Percentiles rank a stretch among this genome's conserved stretches.
phyloP scores from a whole-genome alignment of 129 eudicot genomes.

The Silybum marianum region DNA sequence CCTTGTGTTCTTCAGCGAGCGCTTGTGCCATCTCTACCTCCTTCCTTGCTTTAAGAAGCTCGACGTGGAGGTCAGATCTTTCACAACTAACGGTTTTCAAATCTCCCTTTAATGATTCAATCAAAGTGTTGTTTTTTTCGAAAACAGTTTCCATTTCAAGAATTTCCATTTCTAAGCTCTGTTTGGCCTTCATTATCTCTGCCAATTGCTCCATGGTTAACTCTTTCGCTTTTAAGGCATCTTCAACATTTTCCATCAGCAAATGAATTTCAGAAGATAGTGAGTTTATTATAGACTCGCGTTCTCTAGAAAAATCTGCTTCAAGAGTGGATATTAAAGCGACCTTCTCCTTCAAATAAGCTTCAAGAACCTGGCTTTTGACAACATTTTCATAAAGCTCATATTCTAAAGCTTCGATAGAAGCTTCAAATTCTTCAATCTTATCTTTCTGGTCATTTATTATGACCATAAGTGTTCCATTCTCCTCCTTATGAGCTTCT shows the following conservation, averaged over 20 bases:
- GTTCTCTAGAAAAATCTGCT: constrained; percentile 35
- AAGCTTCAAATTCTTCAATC: constrained; percentile 43
- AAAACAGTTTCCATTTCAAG: constrained; percentile 43
- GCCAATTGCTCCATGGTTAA: constrained; percentile 42
- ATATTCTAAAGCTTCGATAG: constrained; percentile 45
- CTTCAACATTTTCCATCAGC: constrained; percentile 24
- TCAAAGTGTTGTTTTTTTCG: constrained; percentile 36
- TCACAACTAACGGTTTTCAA: constrained; percentile 49
- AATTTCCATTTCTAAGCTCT: constrained; percentile 48
- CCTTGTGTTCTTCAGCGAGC: constrained; percentile 58
- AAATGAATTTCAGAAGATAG: constrained; percentile 39
- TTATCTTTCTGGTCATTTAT: constrained; percentile 50
- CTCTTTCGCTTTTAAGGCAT: constrained; percentile 41
- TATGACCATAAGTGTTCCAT: constrained; percentile 25
- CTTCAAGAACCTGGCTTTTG: constrained; percentile 49
- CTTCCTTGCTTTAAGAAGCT: constrained; percentile 35
- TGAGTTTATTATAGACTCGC: constrained; percentile 23
- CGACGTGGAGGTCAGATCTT: constrained; percentile 43
- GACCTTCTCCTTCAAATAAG: constrained; percentile 47
- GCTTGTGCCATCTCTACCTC: constrained; percentile 52
- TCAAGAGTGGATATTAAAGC: constrained; percentile 40
- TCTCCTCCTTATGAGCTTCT: constrained; percentile 15
- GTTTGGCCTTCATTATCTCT: constrained; percentile 38
- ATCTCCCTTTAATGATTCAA: constrained; percentile 49
- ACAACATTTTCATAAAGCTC: constrained; percentile 54